Conservation (phyloP, 1,284 basidiomycete genomes). For the Trichosporon sp. region DNA sequence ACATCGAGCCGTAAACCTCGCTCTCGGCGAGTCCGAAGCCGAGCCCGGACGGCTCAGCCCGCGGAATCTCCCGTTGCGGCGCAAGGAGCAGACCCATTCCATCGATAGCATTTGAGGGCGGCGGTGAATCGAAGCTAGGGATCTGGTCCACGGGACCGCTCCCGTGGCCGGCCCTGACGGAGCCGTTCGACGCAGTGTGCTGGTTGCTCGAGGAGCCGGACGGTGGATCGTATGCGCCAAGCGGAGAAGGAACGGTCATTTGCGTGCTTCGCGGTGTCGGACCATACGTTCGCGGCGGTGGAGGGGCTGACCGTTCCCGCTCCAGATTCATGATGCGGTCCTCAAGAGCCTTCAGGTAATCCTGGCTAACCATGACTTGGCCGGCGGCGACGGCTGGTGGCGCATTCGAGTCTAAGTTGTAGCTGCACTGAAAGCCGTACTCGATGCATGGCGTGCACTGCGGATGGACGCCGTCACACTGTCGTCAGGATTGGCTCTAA, state of each 20-base stretch:
- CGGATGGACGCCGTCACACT: constrained; percentile 34
- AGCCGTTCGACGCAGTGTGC: background rate
- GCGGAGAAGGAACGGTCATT: background rate
- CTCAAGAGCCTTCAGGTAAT: constrained; percentile 27
- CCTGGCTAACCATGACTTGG: constrained; percentile 24
- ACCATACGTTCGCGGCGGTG: background rate
- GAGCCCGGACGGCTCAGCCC: background rate
- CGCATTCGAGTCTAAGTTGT: constrained; percentile 29
- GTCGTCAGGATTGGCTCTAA: background rate
- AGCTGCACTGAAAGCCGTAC: constrained; percentile 28
- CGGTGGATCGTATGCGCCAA: background rate
- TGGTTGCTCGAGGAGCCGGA: background rate
- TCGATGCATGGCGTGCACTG: constrained; percentile 30
- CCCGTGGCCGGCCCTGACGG: background rate
- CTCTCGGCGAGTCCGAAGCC: constrained; percentile 4
- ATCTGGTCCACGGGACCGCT: background rate
- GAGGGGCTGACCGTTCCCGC: background rate
- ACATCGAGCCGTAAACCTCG: constrained; percentile 33
- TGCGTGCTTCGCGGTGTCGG: background rate
- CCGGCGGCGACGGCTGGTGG: constrained; percentile 16
- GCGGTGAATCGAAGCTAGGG: background rate
- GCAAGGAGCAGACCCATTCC: constrained; percentile 30
- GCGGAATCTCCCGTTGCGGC: constrained; percentile 14
- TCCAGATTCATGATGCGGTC: constrained; percentile 21
- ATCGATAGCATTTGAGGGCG: constrained; percentile 22